phyloP scores from a whole-genome alignment of 148 eudicot genomes.

The Rhododendron griersonianum region DNA sequence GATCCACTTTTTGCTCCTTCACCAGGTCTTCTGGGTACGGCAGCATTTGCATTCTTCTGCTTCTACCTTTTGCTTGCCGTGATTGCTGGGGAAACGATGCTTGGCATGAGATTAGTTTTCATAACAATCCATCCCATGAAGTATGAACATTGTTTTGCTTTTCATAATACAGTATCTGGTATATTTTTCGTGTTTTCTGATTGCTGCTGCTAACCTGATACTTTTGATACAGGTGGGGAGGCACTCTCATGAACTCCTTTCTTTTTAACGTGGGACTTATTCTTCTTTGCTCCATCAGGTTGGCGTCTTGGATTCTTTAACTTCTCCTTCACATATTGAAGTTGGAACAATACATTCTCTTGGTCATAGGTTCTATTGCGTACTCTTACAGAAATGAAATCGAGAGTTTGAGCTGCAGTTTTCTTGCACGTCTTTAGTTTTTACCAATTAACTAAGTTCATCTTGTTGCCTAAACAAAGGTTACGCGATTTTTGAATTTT shows the following conservation, averaged over 20 bases:
- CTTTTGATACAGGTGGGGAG: conserved; percentile 82
- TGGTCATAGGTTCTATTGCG: background rate
- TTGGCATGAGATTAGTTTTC: conserved; percentile 90
- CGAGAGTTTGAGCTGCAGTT: background rate
- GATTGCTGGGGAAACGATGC: conserved; percentile 94
- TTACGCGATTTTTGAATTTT: background rate
- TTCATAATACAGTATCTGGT: background rate
- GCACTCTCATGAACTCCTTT: conserved; percentile 97
- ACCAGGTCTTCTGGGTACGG: conserved; percentile 92
- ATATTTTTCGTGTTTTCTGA: background rate
- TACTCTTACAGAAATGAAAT: background rate
- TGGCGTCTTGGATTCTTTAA: conserved; percentile 1
- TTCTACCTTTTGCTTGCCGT: conserved; percentile 93
- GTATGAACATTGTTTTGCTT: conserved; percentile 31
- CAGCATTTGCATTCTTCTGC: conserved; percentile 98
- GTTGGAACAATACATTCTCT: background rate
- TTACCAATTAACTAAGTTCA: too few relatives aligned
- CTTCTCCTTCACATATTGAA: background rate
- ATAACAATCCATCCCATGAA: conserved; percentile 98
- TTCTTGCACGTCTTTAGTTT: background rate
- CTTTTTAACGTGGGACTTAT: conserved; percentile 93
- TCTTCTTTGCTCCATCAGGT: conserved; percentile 99
- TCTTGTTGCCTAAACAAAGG: background rate
- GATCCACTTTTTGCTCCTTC: conserved; percentile 21
- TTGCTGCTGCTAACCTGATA: conserved; percentile 1